Evolutionary conservation across 2,329 filamentous ascomycete species (phyloP).

Genomic region (Colletotrichum godetiae): DNA sequence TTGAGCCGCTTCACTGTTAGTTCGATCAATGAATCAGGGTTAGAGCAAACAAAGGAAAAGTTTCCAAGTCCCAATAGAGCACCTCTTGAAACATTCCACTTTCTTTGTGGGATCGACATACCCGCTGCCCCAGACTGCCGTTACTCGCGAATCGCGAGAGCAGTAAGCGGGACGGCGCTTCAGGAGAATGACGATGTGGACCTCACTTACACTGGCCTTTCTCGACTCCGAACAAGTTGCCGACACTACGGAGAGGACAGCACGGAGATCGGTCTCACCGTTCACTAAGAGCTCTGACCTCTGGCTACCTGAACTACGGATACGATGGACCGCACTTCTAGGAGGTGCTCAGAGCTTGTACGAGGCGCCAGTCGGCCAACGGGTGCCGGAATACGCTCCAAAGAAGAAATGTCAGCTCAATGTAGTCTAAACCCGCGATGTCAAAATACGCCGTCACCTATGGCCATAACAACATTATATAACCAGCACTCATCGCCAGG

Average conservation of each 20-base stretch:
- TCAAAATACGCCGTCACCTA: too few species aligned
- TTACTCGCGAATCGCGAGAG: background rate
- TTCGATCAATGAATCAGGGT: background rate
- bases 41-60: background rate
- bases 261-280: slow-evolving; percentile 8
- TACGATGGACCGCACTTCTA: background rate
- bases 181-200: background rate
- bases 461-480: background rate
- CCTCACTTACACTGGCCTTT: background rate
- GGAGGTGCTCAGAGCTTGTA: slow-evolving; percentile 9
- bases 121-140: background rate
- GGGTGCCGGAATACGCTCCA: slow-evolving; percentile 7
- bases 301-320: slow-evolving; percentile 1
- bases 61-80: background rate
- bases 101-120: background rate
- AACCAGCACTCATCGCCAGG: background rate
- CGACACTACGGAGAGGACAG: background rate
- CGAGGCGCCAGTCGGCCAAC: slow-evolving; percentile 17
- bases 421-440: background rate
- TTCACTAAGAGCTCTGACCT: slow-evolving; percentile 15
- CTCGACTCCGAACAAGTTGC: background rate
- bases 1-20: background rate
- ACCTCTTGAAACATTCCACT: background rate
- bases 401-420: background rate
- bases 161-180: background rate